Percentiles rank a stretch among this genome's conserved stretches.
phyloP scores from a whole-genome alignment of 192 early-diverging fungal species.

The Podila clonocystis region DNA sequence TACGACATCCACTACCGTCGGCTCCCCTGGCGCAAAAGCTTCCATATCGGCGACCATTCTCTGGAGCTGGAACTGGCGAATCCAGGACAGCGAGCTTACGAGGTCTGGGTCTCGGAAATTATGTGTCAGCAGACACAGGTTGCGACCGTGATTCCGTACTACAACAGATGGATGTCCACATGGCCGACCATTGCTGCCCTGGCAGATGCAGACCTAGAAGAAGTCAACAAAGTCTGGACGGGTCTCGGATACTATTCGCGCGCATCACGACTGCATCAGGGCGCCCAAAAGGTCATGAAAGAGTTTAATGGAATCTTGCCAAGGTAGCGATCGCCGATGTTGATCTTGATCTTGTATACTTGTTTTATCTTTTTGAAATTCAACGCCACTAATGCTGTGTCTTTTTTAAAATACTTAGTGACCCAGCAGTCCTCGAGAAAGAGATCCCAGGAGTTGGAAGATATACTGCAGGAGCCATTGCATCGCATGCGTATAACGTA shows the following conservation, averaged over 20 bases:
- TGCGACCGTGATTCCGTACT: conserved; percentile 75
- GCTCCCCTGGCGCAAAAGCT: conserved; percentile 72
- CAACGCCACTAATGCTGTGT: neutral
- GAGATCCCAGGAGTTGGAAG: conserved; percentile 73
- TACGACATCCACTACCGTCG: conserved; percentile 67
- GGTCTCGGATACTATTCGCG: conserved; percentile 85
- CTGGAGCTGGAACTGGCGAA: conserved; percentile 14
- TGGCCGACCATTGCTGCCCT: conserved; percentile 80
- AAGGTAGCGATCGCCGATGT: conserved; percentile 5
- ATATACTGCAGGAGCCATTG: conserved; percentile 80
- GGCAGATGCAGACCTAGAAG: conserved; percentile 69
- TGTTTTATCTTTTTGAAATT: neutral
- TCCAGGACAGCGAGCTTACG: conserved; percentile 67
- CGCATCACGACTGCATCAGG: conserved; percentile 73
- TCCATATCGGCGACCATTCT: conserved; percentile 15
- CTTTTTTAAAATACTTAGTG: conserved; percentile 9
- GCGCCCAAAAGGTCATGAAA: conserved; percentile 65
- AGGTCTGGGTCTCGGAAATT: conserved; percentile 86
- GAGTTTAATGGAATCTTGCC: conserved; percentile 67
- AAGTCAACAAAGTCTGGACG: conserved; percentile 72
- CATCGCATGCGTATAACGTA: conserved; percentile 73
- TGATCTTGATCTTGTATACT: neutral
- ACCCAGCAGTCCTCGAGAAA: conserved; percentile 62
- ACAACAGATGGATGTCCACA: conserved; percentile 71
- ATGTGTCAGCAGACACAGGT: conserved; percentile 90